phyloP scores from a whole-genome alignment of 495 filamentous ascomycete species.

The Geoglossum glabrum region DNA sequence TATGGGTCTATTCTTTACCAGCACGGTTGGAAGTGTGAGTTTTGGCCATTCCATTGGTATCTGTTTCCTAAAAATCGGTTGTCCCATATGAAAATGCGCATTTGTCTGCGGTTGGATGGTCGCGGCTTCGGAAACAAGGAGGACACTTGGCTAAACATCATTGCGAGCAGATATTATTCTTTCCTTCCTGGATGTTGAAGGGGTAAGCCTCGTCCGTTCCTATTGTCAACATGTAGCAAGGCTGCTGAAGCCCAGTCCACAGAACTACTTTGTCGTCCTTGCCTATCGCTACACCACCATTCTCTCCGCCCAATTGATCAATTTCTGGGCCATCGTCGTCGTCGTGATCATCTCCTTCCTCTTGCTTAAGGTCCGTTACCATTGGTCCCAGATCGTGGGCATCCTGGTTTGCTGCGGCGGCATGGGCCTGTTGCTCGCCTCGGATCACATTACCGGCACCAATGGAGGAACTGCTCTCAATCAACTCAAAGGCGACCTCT shows the following conservation, averaged over 20 bases:
- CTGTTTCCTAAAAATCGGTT: background rate
- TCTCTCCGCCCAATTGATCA: conserved; percentile 81
- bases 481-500: conserved; percentile 80
- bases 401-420: conserved; percentile 85
- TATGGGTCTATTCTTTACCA: conserved; percentile 40
- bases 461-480: conserved; percentile 42
- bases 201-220: conserved; percentile 14
- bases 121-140: background rate
- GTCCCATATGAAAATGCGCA: background rate
- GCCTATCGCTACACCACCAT: conserved; percentile 86
- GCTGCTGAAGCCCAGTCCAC: background rate
- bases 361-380: conserved; percentile 74
- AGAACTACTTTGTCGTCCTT: conserved; percentile 88
- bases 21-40: conserved; percentile 70
- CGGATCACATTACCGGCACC: conserved; percentile 62
- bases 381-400: conserved; percentile 58
- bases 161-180: conserved; percentile 51
- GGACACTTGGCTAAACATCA: conserved; percentile 4
- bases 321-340: conserved; percentile 95
- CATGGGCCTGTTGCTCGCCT: conserved; percentile 72
- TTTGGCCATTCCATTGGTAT: background rate
- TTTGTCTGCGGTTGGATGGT: background rate
- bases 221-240: background rate
- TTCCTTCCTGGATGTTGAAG: conserved; percentile 80
- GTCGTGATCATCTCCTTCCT: conserved; percentile 72